Evolutionary conservation across 495 filamentous ascomycete genomes (phyloP).

Genomic region (Saxophila tyrrhenica): DNA sequence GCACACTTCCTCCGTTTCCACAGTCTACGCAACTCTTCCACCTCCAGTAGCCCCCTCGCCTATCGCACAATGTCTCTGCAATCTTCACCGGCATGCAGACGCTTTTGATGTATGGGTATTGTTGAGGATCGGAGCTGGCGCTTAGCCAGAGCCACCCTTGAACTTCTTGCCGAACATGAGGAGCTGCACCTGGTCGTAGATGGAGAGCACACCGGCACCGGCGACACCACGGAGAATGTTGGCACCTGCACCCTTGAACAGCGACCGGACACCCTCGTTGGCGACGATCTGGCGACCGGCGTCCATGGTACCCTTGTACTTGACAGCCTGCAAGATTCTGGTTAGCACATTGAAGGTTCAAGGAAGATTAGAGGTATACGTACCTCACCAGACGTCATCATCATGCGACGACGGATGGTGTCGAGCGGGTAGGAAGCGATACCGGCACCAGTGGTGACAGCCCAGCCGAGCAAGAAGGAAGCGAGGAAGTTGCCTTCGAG

Average conservation of each 20-base stretch:
- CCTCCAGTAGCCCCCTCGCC: conserved; percentile 10
- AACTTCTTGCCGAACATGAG: conserved; percentile 99
- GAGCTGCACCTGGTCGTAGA: conserved; percentile 99
- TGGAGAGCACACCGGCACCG: conserved; percentile 99
- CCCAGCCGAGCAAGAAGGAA: conserved; percentile 97
- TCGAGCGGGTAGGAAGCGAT: conserved; percentile 99
- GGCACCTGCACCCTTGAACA: conserved; percentile 99
- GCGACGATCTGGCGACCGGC: conserved; percentile 91
- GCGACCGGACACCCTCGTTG: conserved; percentile 90
- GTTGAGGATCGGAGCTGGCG: neutral
- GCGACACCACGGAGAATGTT: conserved; percentile 99
- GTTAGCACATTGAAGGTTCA: neutral
- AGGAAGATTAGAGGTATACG: conserved; percentile 21
- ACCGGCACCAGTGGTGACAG: conserved; percentile 99
- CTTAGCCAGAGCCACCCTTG: conserved; percentile 44
- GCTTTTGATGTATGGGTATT: conserved; percentile 5
- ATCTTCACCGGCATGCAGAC: conserved; percentile 21
- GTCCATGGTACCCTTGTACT: conserved; percentile 93
- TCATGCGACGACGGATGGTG: conserved; percentile 99
- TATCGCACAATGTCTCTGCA: conserved; percentile 9
- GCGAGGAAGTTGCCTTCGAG: conserved; percentile 98
- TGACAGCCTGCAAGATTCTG: conserved; percentile 64
- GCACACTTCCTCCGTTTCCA: neutral
- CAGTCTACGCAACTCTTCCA: conserved; percentile 5
- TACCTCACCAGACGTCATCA: conserved; percentile 90